Evolutionary conservation across 192 early-diverging fungal genomes (phyloP), one percentile per base, ranked within the genome.

Genomic region (Gonapodya prolifera): DNA sequence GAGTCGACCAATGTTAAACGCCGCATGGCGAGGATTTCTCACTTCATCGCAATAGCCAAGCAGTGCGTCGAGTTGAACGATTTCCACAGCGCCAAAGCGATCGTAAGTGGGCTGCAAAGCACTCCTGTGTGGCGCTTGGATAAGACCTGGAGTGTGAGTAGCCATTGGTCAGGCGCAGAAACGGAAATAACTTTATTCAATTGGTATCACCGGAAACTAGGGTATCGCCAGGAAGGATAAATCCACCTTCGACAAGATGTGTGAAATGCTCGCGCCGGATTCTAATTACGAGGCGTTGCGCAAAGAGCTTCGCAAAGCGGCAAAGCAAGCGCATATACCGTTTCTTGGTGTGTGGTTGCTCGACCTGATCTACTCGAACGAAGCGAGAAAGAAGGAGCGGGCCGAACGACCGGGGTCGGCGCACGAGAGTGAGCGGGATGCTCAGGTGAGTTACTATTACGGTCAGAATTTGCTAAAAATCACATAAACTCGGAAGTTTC

Each of bases 11-110:
- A 61, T 61, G 8, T 61, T 8, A 61, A 61, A 33, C 69, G 30
- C 28, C 35, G 35, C 34, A 69, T 76, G 36, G 1, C 2, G 36
- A n/a, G 36, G 31, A 75, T 35, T n/a, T 1, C 36, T 29, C 36
- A 75, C 29, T 35, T 1, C 34, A 75, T 75, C 33, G 1, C 36
- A 0, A 35, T 75, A 29, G 0, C 36, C 23, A 69, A 76, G 34
- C 31, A 31, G 30, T 76, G 75, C 69, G 32, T 76, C 30, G 69
- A 76, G 30, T 69, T 69, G 30, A 76, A 76, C 34, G 75, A 76
- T 34, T 76, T 76, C 1, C 75, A 76, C 69, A 76, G 75, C 69
- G 35, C 69, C 13, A 76, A 76, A 76, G 69, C 35, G 32, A 76
- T 76, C 32, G 30, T 76, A 31, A 32, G 35, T 8, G 75, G 35